Evolutionary conservation across 176 grass and related monocot species (phyloP).

Genomic region (Tillandsia leiboldiana): DNA sequence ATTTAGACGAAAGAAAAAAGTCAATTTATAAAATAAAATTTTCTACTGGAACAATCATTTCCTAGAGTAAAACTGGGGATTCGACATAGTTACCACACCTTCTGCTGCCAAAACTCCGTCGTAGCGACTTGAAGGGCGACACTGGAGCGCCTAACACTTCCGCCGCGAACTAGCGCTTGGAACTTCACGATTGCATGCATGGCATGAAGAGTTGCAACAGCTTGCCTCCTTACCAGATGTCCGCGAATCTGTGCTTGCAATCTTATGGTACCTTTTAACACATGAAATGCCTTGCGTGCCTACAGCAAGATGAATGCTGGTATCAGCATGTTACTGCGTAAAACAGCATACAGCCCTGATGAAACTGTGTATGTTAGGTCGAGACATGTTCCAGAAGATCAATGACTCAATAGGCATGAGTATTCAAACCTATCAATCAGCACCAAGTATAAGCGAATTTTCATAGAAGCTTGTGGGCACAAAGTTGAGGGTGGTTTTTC

Average conservation of each 20-base stretch:
- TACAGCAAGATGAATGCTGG: slow-evolving; percentile 15
- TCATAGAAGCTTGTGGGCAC: too few relatives aligned
- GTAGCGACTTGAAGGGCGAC: slow-evolving; percentile 16
- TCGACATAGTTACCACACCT: slow-evolving; percentile 19
- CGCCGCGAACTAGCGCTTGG: slow-evolving; percentile 61
- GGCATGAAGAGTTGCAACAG: slow-evolving; percentile 59
- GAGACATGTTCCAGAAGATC: background rate
- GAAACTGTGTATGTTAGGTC: background rate
- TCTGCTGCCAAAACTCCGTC: slow-evolving; percentile 19
- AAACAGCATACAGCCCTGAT: background rate
- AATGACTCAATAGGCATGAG: background rate
- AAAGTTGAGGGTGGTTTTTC: too few relatives aligned
- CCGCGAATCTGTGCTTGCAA: slow-evolving; percentile 78
- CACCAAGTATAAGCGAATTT: too few relatives aligned
- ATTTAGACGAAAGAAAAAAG: background rate
- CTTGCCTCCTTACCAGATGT: slow-evolving; percentile 86
- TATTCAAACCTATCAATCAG: background rate
- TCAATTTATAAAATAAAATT: background rate
- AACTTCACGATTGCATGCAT: slow-evolving; percentile 72
- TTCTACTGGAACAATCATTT: background rate
- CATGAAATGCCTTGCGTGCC: slow-evolving; percentile 70
- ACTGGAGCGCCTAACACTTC: slow-evolving; percentile 40
- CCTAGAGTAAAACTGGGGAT: background rate
- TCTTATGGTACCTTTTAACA: slow-evolving; percentile 69
- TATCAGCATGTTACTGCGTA: slow-evolving; percentile 4